phyloP scores from a whole-genome alignment of 306 rosid species.

The Vigna unguiculata region DNA sequence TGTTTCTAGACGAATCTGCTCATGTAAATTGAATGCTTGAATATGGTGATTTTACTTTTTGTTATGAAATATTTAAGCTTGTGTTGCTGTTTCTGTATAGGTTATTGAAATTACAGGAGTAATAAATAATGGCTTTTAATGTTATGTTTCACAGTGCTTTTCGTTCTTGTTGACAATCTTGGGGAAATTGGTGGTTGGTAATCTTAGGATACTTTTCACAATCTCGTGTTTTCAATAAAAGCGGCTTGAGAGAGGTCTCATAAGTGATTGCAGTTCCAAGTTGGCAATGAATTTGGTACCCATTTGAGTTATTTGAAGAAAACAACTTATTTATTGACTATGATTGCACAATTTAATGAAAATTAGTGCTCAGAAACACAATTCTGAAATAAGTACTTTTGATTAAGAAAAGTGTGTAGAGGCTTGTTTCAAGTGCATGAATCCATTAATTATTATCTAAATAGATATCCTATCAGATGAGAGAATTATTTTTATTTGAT shows the following conservation, averaged over 20 bases:
- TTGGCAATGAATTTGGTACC: not conserved
- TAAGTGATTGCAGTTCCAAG: not conserved
- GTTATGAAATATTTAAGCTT: slow-evolving; percentile 37
- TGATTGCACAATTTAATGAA: not conserved
- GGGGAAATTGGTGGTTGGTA: not conserved
- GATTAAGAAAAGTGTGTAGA: not conserved
- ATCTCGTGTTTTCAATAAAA: not conserved
- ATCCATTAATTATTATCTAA: not conserved
- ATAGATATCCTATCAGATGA: not conserved
- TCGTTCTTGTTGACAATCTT: slow-evolving; percentile 1
- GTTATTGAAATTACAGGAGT: slow-evolving; percentile 40
- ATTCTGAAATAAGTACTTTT: no score
- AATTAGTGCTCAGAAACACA: no score
- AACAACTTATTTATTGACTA: not conserved
- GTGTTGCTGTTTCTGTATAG: slow-evolving; percentile 41
- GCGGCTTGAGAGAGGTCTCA: not conserved
- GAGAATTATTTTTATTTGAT: not conserved
- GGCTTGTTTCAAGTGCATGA: not conserved
- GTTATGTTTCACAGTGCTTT: not conserved
- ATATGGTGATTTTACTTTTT: slow-evolving; percentile 47
- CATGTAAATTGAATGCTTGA: slow-evolving; percentile 58
- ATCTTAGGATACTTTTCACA: not conserved
- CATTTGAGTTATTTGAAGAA: not conserved
- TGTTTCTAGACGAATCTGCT: slow-evolving; percentile 28
- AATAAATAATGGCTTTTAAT: slow-evolving; percentile 41